A percentile compares a stretch with the other conserved stretches of the same genome.
Conservation (phyloP, 768 basidiomycete species). For the Lactarius trivialis region DNA sequence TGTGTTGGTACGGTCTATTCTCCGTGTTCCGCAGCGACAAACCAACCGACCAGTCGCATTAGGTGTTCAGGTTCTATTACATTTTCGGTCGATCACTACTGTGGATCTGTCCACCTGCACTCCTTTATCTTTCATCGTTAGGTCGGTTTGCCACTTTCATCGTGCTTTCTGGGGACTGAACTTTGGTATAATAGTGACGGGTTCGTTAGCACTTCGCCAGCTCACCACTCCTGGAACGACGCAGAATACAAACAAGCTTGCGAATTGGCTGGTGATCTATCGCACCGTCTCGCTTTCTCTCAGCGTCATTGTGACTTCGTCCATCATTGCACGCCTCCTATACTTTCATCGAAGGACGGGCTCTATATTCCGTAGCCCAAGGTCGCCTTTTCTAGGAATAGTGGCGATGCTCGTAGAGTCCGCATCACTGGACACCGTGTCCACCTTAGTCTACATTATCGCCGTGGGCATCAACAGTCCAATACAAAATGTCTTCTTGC, state of each 20-base stretch:
- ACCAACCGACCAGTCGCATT: not conserved
- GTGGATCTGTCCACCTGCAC: constrained; percentile 7
- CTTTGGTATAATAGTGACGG: constrained; percentile 10
- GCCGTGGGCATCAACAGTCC: constrained; percentile 19
- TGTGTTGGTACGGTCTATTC: constrained; percentile 23
- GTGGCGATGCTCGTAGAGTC: constrained; percentile 17
- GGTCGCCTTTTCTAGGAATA: constrained; percentile 1
- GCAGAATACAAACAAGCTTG: constrained; percentile 2
- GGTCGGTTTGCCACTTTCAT: not conserved
- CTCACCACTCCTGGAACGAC: constrained; percentile 16
- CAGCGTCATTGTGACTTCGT: constrained; percentile 14
- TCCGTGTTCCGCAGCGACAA: not conserved
- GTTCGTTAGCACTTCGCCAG: constrained; percentile 22
- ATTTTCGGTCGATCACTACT: not conserved
- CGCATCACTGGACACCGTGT: constrained; percentile 17
- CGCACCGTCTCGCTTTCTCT: constrained; percentile 23
- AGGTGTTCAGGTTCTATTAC: constrained; percentile 11
- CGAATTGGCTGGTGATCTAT: constrained; percentile 20
- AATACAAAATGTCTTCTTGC: constrained; percentile 18
- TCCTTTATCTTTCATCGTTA: constrained; percentile 8
- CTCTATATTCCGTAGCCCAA: not conserved
- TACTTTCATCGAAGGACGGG: not conserved
- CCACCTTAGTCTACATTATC: constrained; percentile 18
- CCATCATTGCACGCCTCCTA: constrained; percentile 16
- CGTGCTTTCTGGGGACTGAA: not conserved